A percentile compares a stretch with the other conserved stretches of the same genome.
Conservation (phyloP, 176 grass and related monocot species). For the Aegilops longissima region DNA sequence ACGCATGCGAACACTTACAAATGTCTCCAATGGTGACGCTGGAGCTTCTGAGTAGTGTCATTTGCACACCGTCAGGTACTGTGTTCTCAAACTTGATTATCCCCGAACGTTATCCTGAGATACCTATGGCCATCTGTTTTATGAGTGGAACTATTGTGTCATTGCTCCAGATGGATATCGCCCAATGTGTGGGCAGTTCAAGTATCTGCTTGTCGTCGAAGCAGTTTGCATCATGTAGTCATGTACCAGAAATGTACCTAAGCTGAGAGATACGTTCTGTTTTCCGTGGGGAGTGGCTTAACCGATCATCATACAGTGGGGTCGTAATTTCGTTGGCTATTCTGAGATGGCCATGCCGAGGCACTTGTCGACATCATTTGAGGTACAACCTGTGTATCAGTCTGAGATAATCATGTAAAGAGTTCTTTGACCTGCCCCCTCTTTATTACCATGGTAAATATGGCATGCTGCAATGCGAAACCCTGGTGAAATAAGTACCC, state of each 20-base stretch:
- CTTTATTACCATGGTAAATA: neutral
- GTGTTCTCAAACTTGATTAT: neutral
- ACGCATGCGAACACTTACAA: slow-evolving; percentile 40
- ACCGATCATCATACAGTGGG: slow-evolving; percentile 1
- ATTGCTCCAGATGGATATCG: slow-evolving; percentile 15
- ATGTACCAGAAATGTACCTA: neutral
- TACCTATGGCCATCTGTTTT: neutral
- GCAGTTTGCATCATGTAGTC: neutral
- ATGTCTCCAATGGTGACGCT: slow-evolving; percentile 38
- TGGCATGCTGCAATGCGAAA: neutral
- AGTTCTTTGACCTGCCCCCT: neutral
- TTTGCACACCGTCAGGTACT: neutral
- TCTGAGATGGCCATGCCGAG: neutral
- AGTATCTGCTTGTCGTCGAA: neutral
- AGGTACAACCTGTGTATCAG: neutral
- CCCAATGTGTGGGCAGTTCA: neutral
- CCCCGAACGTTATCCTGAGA: neutral
- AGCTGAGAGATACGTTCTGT: neutral
- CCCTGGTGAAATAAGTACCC: neutral
- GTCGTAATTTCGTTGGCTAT: neutral
- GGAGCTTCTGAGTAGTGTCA: slow-evolving; percentile 31
- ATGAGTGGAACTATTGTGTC: neutral
- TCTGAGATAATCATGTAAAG: neutral
- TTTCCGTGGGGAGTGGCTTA: neutral
- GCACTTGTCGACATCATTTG: neutral